Evolutionary conservation across 495 filamentous ascomycete species (phyloP), one percentile per base, ranked within the genome.

Genomic region (Aspergillus bridgeri): DNA sequence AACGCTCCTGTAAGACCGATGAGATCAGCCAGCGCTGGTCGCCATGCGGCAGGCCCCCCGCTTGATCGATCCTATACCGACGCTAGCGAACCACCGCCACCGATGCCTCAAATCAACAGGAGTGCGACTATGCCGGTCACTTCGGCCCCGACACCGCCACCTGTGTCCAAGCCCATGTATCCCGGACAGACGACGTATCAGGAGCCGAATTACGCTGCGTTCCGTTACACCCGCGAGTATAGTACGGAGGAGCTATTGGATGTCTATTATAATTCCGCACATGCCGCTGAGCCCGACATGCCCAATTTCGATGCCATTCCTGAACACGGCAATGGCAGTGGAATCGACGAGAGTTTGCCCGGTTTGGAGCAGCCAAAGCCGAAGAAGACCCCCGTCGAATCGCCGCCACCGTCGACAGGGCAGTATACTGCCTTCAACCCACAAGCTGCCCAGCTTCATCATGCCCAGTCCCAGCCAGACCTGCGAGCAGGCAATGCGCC

Each of bases 261-360:
- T 29, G 75, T 67, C 49, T 78, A 78, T 51, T 78, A 72, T 50
- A 71, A 68, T 44, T 56, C 67, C 5, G 65, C 56, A 20, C 54
- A 51, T n/a, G 64, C 65, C 1, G 75, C 75, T 42, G 75, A 76
- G 24, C 71, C 69, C 5, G 88, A 91, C 13, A 86, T 86, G 73
- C 89, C 89, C 3, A 84, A 91, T 64, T 93, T 93, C 58, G 88
- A 92, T 73, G 81, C 82, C 3, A 77, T 85, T 25, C 80, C 83
- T 3, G 56, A 73, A 2, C 51, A 74, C 23, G 67, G 63, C 18
- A 58, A 64, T 19, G 72, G 67, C 46, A 53, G 71, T 56, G 51
- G 76, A 48, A 72, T 82, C 54, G 81, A 86, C 57, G 75, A 80
- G 58, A 75, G 83, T 73, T 59, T 82, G 69, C 57, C 83, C 76